phyloP scores from a whole-genome alignment of 495 filamentous ascomycete species.

The Ramalina intermedia region DNA sequence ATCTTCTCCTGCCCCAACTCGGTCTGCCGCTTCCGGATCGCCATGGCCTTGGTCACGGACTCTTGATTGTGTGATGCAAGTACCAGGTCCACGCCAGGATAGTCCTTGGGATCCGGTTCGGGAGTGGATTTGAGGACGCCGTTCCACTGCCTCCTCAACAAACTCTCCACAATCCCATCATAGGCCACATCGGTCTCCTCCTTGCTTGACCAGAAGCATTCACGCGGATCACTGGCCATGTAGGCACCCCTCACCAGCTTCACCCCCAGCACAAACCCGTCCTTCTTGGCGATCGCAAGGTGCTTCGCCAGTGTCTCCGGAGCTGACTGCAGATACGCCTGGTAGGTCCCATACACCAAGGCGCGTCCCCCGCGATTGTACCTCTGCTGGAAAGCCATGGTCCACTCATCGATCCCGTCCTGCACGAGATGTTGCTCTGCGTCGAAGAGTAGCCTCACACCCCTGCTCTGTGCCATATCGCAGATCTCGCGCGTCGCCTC shows the following conservation, averaged over 20 bases:
- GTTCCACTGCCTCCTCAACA: slow-evolving; percentile 42
- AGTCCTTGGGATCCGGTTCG: slow-evolving; percentile 21
- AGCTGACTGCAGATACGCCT: slow-evolving; percentile 68
- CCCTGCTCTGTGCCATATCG: slow-evolving; percentile 51
- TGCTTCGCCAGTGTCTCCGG: slow-evolving; percentile 51
- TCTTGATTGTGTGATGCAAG: slow-evolving; percentile 88
- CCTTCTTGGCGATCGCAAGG: slow-evolving; percentile 45
- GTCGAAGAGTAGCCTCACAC: slow-evolving; percentile 70
- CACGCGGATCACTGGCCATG: slow-evolving; percentile 60
- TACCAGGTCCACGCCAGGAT: slow-evolving; percentile 55
- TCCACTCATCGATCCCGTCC: slow-evolving; percentile 75
- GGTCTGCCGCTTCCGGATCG: slow-evolving; percentile 38
- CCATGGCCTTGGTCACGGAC: slow-evolving; percentile 57
- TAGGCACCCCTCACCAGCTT: slow-evolving; percentile 94
- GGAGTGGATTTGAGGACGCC: slow-evolving; percentile 30
- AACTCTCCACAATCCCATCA: slow-evolving; percentile 42
- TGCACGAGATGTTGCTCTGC: slow-evolving; percentile 78
- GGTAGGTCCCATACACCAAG: slow-evolving; percentile 65
- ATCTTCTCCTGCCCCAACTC: slow-evolving; percentile 28
- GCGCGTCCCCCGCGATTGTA: slow-evolving; percentile 49
- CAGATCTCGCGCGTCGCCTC: slow-evolving; percentile 63
- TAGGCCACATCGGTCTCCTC: slow-evolving; percentile 63
- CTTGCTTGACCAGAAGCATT: slow-evolving; percentile 68
- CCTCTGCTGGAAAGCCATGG: slow-evolving; percentile 62
- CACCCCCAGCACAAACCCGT: slow-evolving; percentile 67